phyloP scores from a whole-genome alignment of 2,329 filamentous ascomycete genomes.

The Colletotrichum theobromicola region DNA sequence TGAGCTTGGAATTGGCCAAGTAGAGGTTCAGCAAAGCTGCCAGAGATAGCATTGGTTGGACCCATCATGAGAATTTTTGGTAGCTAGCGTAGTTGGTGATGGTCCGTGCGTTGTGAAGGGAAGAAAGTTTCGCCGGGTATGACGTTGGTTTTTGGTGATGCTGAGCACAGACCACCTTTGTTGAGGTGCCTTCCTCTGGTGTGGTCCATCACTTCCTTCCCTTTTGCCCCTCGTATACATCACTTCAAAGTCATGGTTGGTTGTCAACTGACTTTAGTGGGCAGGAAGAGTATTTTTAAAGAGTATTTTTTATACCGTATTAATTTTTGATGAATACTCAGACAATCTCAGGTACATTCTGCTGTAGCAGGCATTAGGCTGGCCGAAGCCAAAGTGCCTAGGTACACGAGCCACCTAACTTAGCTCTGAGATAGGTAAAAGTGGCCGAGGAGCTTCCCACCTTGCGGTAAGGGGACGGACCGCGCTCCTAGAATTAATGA shows the following conservation, averaged over 20 bases:
- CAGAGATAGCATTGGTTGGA: not conserved
- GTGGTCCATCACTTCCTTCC: not conserved
- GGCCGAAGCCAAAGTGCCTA: too few relatives aligned
- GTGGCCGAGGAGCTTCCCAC: too few relatives aligned
- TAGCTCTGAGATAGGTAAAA: too few relatives aligned
- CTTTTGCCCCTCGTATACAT: fast-evolving
- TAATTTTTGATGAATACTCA: not conserved
- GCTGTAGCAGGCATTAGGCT: too few relatives aligned
- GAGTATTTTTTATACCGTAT: too few relatives aligned
- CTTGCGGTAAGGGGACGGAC: too few relatives aligned
- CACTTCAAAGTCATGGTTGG: not conserved
- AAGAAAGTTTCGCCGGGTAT: slow-evolving; percentile 7
- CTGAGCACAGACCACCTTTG: not conserved
- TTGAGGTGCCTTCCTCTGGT: not conserved
- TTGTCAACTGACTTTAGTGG: not conserved
- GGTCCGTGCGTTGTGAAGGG: not conserved
- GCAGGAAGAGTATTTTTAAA: not conserved
- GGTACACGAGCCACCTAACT: too few relatives aligned
- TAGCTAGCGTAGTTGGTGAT: not conserved
- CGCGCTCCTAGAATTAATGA: too few relatives aligned
- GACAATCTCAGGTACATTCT: too few relatives aligned
- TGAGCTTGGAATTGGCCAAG: not conserved
- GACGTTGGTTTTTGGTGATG: not conserved
- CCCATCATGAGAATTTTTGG: slow-evolving; percentile 23
- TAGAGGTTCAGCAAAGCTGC: slow-evolving; percentile 12